These are phyloP conservation scores for Boletus rubropictus DNA, from an alignment of 768 basidiomycete species.

Conservation along the genomic window DNA sequence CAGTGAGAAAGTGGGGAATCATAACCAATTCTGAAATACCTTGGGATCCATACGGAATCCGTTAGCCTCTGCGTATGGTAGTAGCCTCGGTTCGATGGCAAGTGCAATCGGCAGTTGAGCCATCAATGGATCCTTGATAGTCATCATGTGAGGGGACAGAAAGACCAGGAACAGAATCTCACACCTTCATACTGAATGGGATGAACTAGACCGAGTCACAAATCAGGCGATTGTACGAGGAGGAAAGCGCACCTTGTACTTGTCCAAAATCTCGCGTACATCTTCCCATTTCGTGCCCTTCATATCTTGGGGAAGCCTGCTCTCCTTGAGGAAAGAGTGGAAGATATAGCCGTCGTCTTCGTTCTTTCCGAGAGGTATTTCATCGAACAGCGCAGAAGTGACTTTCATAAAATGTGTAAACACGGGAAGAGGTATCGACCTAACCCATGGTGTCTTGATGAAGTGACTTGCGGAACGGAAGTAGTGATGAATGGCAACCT, in stretches of 20 bases:
- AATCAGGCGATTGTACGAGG: constrained; percentile 1
- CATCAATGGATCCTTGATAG: constrained; percentile 66
- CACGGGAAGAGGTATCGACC: constrained; percentile 53
- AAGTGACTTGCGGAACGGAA: constrained; percentile 69
- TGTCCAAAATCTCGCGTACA: constrained; percentile 60
- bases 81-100: constrained; percentile 68
- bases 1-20: constrained; percentile 10
- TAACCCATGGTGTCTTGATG: constrained; percentile 71
- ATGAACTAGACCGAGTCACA: constrained; percentile 51
- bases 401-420: constrained; percentile 61
- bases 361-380: constrained; percentile 64
- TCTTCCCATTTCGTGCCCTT: constrained; percentile 59
- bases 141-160: constrained; percentile 3
- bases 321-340: constrained; percentile 61
- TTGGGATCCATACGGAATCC: constrained; percentile 77
- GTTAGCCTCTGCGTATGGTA: constrained; percentile 66
- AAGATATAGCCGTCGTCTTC: constrained; percentile 74
- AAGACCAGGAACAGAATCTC: constrained; percentile 1
- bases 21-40: constrained; percentile 33
- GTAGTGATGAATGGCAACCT: constrained; percentile 74
- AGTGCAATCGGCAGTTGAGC: constrained; percentile 70
- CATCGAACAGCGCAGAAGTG: constrained; percentile 52
- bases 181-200: constrained; percentile 67
- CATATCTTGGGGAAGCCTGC: constrained; percentile 53
- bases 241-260: constrained; percentile 49